phyloP scores from a whole-genome alignment of 164 flowering plant species.

The Chloranthus sessilifolius region DNA sequence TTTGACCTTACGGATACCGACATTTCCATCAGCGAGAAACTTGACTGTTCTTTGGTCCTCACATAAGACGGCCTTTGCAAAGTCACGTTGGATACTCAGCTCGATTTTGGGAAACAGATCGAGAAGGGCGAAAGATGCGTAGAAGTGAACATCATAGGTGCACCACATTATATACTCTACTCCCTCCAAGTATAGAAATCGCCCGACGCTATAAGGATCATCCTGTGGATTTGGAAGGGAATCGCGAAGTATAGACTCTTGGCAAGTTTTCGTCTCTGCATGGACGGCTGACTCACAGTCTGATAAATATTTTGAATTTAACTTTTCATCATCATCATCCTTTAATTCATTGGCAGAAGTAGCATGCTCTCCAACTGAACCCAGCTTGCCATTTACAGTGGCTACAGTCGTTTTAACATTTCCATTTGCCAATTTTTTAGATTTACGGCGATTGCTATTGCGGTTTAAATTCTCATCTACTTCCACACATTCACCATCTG shows the following conservation, averaged over 20 bases:
- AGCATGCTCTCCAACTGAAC: slow-evolving; percentile 20
- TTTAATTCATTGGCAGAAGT: slow-evolving; percentile 14
- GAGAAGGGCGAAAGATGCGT: slow-evolving; percentile 91
- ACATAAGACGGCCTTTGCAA: slow-evolving; percentile 81
- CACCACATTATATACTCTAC: slow-evolving; percentile 94
- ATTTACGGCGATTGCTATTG: slow-evolving; percentile 16
- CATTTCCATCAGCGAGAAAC: slow-evolving; percentile 77
- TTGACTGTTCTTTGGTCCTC: slow-evolving; percentile 85
- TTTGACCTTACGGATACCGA: slow-evolving; percentile 78
- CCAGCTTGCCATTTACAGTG: slow-evolving; percentile 19
- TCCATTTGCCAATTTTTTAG: slow-evolving; percentile 14
- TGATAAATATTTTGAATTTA: slow-evolving; percentile 5
- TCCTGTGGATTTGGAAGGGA: slow-evolving; percentile 10
- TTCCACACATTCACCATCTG: slow-evolving; percentile 52
- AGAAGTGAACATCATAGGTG: slow-evolving; percentile 93
- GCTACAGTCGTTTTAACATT: slow-evolving; percentile 23
- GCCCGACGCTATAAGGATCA: slow-evolving; percentile 67
- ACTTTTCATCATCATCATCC: slow-evolving; percentile 22
- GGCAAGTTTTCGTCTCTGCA: neutral
- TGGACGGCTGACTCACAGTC: neutral
- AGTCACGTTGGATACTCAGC: slow-evolving; percentile 81
- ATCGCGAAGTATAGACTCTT: neutral
- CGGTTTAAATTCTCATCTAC: slow-evolving; percentile 14
- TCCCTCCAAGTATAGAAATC: slow-evolving; percentile 88
- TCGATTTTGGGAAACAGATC: slow-evolving; percentile 81